Base-by-base conservation (phyloP, 768 basidiomycete species). In the Baorangia bicolor region DNA sequence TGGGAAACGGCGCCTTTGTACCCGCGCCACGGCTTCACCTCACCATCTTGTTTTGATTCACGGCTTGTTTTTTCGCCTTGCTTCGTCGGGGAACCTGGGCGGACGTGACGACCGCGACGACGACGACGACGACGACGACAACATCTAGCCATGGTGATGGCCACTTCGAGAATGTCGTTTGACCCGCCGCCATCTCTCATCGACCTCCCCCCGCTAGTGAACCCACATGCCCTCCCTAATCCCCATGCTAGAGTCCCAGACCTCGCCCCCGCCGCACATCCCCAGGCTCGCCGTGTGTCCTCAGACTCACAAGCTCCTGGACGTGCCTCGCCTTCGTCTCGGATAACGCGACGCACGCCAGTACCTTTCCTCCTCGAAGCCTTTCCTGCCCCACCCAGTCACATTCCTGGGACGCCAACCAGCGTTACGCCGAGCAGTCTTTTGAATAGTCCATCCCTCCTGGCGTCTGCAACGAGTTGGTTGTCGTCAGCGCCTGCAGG, bases 341-440 rank as follows among this genome's bases (percentile, higher is more conserved):
- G 71, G 20, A 42, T 69, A 53, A 55, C 68, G n/a, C 73, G 69
- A 8, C 72, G 69, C 41, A 67, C 65, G 2, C 64, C 64, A 2
- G 67, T 68, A 1, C 76, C 76, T 14, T 71, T 65, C 49, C 70
- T 69, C 21, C 74, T 72, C 41, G 74, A 72, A 49, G 69, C 76
- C 5, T 77, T 74, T 21, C 73, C 75, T 12, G 62, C 61, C 2
- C 74, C 70, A 3, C 77, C 69, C 3, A 70, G 73, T 45, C 70
- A 69, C 45, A 71, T 67, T 27, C 71, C 66, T 27, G 69, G 64
- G 0, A 61, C 69, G 2, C 64, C 69, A 41, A 28, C 56, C 18
- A 59, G 41, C 27, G 35, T 53, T 11, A n/a, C 53, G 0, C n/a
- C 57, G 10, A 35, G 21, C 23, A 40, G 44, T 49, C 4, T 59